Conservation (phyloP, 2,329 filamentous ascomycete species). For the Beauveria bassiana region DNA sequence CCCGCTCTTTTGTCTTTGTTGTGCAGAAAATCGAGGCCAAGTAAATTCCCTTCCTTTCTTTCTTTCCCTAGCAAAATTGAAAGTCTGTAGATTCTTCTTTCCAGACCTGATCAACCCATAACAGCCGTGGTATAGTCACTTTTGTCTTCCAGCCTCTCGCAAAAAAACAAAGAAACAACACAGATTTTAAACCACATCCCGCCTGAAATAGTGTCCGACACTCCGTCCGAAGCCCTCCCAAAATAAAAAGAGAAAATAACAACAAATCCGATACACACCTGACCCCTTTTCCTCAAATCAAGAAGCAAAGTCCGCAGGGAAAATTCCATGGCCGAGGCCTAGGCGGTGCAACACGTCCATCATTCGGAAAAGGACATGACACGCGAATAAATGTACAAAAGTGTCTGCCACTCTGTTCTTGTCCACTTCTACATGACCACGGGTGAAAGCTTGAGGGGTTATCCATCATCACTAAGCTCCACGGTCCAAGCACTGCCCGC, state of each 20-base stretch:
- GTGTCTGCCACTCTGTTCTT: neutral
- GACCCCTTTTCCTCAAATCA: conserved; percentile 31
- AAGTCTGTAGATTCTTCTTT: conserved; percentile 18
- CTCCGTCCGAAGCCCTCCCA: conserved; percentile 28
- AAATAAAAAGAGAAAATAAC: conserved; percentile 16
- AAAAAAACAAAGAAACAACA: conserved; percentile 13
- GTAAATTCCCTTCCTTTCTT: neutral
- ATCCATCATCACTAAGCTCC: neutral
- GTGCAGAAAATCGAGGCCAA: conserved; percentile 18
- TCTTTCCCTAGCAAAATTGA: conserved; percentile 14
- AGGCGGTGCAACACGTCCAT: conserved; percentile 29
- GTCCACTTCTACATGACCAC: conserved; percentile 2
- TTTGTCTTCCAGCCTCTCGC: conserved; percentile 32
- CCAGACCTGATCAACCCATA: conserved; percentile 26
- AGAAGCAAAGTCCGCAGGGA: conserved; percentile 34
- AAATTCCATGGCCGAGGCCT: conserved; percentile 1
- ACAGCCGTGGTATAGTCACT: conserved; percentile 30
- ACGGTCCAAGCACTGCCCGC: neutral
- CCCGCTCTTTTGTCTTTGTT: conserved; percentile 24
- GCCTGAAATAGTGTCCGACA: conserved; percentile 30
- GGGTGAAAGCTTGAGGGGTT: neutral
- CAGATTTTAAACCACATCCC: conserved; percentile 22
- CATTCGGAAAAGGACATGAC: conserved; percentile 28
- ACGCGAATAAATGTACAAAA: conserved; percentile 6
- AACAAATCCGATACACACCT: conserved; percentile 27